Base-by-base conservation (phyloP, 2,329 filamentous ascomycete species). In the Hypoxylon rubiginosum region DNA sequence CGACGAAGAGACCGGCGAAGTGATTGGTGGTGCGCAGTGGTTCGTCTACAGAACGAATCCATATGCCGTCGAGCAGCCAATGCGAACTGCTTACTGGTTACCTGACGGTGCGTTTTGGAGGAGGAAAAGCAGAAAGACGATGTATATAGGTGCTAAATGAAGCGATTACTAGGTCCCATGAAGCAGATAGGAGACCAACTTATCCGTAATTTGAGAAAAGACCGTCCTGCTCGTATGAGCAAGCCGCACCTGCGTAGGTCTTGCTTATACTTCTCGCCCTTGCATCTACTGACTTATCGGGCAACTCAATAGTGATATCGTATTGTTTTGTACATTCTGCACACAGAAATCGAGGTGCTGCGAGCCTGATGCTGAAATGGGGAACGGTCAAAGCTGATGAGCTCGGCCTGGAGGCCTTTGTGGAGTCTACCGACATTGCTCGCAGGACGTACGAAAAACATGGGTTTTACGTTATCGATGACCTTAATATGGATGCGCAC, bases 381-480 rank as follows among this genome's bases (percentile, higher is more conserved):
- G 62, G 62, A 8, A 49, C 39, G 9, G 55, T 55, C 2, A 60
- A 55, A 53, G 62, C 62, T 11, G 62, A 64, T 26, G 43, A 64
- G 48, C 56, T 64, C 5, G 62, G 62, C 28, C 26, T 64, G 19
- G 56, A 64, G 9, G 50, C 48, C 4, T 64, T 64, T 50, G 58
- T 69, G 2, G 67, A 69, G 51, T 67, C 67, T 19, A 64, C 64
- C 13, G 51, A 58, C 1, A 51, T 55, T 13, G 64, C 55, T 7
- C 64, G 61, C 7, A 8, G 15, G n/a, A 19, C 61, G 4, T 69
- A 69, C 36, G 64, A 69, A 39, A 60, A 58, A 5, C 26, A 41
- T 11, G 67, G 64, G 24, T 69, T 88, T 15, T 58, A 45, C 41
- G 46, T 43, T 15, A 24, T 62, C 48, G 51, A 28, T 36, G 53